These are phyloP conservation scores for Intubia oerlemansii DNA, from an alignment of 2,329 filamentous ascomycete species.

Conservation along the genomic window DNA sequence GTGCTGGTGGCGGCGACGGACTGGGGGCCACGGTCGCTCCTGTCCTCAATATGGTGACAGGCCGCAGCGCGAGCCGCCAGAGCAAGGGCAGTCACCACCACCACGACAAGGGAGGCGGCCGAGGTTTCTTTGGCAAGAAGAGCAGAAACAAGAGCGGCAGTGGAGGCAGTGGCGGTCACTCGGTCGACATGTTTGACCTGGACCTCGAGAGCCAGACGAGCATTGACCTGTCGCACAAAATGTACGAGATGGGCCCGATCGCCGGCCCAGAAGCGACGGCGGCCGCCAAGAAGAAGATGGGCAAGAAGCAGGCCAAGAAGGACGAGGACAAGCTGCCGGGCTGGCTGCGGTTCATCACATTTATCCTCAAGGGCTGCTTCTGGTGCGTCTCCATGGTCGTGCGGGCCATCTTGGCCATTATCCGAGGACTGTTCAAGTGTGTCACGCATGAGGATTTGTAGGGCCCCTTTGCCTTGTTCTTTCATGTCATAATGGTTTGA, in stretches of 20 bases:
- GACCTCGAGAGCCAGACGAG: constrained; percentile 41
- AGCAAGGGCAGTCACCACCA: constrained; percentile 5
- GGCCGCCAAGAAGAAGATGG: neutral
- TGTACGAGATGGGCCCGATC: constrained; percentile 13
- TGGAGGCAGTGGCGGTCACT: too few relatives aligned
- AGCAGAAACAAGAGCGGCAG: too few relatives aligned
- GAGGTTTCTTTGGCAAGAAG: constrained; percentile 7
- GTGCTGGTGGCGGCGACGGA: constrained; percentile 4
- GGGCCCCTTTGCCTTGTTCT: neutral
- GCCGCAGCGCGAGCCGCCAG: constrained; percentile 13
- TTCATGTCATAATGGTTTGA: neutral
- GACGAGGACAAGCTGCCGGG: constrained; percentile 26
- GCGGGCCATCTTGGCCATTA: constrained; percentile 27
- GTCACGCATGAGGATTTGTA: constrained; percentile 21
- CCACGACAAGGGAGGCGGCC: constrained; percentile 4
- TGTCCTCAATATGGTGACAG: constrained; percentile 6
- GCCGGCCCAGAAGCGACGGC: neutral
- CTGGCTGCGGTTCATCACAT: constrained; percentile 23
- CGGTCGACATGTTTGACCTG: constrained; percentile 33
- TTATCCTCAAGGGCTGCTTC: constrained; percentile 34
- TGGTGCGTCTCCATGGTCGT: constrained; percentile 35
- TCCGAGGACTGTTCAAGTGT: constrained; percentile 28
- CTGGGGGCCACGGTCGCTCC: constrained; percentile 8
- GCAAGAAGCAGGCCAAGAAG: constrained; percentile 1
- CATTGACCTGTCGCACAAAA: constrained; percentile 19